Base-by-base conservation (phyloP, 768 basidiomycete species). In the Tricholoma terreum region DNA sequence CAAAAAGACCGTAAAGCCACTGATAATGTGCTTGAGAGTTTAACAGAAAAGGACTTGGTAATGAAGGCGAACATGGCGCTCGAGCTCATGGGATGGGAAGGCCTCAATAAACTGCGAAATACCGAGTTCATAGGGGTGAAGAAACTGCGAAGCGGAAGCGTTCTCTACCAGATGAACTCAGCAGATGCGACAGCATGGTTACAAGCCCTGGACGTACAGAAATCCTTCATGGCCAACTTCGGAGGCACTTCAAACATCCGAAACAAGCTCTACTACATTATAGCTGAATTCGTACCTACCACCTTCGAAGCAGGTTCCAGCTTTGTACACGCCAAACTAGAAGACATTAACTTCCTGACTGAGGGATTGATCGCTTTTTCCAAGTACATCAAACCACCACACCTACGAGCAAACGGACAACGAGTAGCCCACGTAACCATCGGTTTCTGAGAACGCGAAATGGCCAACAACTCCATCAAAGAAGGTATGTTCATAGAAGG, bases 381-480 rank as follows among this genome's bases (percentile, higher is more conserved):
- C 1, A 51, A 60, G 10, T 76, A 59, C 63, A 66, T 74, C n/a
- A 73, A 73, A 36, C 60, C 67, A 0, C 15, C 54, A 0, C 58
- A 62, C 11, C 21, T 50, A 4, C 55, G 68, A 3, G 4, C 14
- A 0, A 24, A 17, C 4, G 50, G 42, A 0, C 75, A 73, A 53
- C 51, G 43, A 4, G 53, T 58, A 0, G 69, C 69, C 0, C 67
- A 70, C 45, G 50, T 65, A 0, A 58, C 72, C 9, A 24, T 74
- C 6, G 55, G 55, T 0, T 61, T 74, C 36, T 12, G 9, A 12
- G 38, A 55, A 6, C 33, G 57, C 0, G 48, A 64, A 11, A 43
- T 51, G 12, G 70, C 68, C 3, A 74, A 73, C 60, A n/a, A 35
- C 0, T 60, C 61, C 2, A 59, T 72, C n/a, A 6, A 34, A 12